Base-by-base conservation (phyloP, 305 asterid species). In the Stenogyne calaminthoides region DNA sequence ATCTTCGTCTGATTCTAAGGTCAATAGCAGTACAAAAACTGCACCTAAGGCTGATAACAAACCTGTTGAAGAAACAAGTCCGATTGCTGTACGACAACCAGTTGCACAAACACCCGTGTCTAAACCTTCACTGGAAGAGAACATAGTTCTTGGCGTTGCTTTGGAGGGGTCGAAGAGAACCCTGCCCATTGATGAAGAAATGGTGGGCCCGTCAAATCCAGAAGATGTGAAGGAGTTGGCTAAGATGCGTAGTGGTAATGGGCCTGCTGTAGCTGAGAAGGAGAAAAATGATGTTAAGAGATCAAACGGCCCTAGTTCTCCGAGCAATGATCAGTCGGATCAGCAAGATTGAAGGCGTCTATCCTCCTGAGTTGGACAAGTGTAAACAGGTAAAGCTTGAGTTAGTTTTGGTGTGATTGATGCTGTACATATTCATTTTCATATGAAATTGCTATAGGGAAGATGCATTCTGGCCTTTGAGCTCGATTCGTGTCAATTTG, bases 161-260 rank as follows among this genome's bases (percentile, higher is more conserved):
- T 84, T 95, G 66, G 98, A 92, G 67, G 99, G 98, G 25, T 92
- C 98, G 7, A 95, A 95, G 84, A 88, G 99, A 82, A 95, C 98
- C 64, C 92, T 95, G 32, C 98, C 98, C 40, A 95, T 95, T 36
- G 99, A 92, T 82, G 99, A 90, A 58, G 92, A 79, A 8, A 69
- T 68, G 47, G 76, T n/a, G 3, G 42, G 84, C 5, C 74, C 80
- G 25, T 64, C 80, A 57, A 82, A 71, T 69, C 59, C 81, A 3
- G 84, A 86, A 3, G 92, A 87, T 16, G 67, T 52, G 15, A 93
- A 88, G 72, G 96, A 88, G 80, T 54, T 89, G 79, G 92, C 96
- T 16, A 61, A 80, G 6, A 32, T 65, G 69, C 84, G 87, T 9
- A 84, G 89, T 70, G 87, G 90, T 16, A 82, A 78, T 55, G 82